A percentile compares a stretch with the other conserved stretches of the same genome.
Evolutionary conservation across 805 yeast species (phyloP).

Genomic region (Nakazawaea sp.): DNA sequence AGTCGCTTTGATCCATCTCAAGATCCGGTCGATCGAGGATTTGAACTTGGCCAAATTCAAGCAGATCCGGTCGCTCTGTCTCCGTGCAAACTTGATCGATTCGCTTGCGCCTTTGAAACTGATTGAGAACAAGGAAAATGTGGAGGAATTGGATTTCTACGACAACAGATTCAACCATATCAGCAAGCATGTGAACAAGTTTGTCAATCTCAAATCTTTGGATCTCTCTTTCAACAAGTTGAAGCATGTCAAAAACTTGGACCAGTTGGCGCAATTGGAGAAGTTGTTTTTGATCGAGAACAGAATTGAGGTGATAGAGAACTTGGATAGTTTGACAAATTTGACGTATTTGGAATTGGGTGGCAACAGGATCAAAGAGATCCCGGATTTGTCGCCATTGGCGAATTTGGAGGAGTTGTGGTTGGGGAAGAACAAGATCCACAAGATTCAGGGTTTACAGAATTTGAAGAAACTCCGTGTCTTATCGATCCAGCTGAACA

Average conservation of each 20-base stretch:
- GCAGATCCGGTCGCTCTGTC: constrained; percentile 52
- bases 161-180: constrained; percentile 90
- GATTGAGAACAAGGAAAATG: constrained; percentile 37
- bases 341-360: constrained; percentile 80
- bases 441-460: constrained; percentile 54
- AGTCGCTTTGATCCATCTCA: constrained; percentile 64
- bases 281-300: constrained; percentile 86
- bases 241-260: constrained; percentile 75
- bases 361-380: constrained; percentile 66
- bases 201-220: constrained; percentile 48
- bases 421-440: constrained; percentile 85
- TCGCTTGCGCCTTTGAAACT: constrained; percentile 66
- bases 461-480: constrained; percentile 58
- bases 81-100: constrained; percentile 79
- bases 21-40: constrained; percentile 56
- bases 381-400: constrained; percentile 53
- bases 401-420: constrained; percentile 67
- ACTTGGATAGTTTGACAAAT: constrained; percentile 47
- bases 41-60: constrained; percentile 51
- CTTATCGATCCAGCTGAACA: constrained; percentile 83
- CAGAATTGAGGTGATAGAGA: constrained; percentile 60
- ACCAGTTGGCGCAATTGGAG: constrained; percentile 51
- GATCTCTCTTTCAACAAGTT: constrained; percentile 90
- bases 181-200: constrained; percentile 57
- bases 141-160: constrained; percentile 81